Percentiles rank a stretch among this genome's conserved stretches.
Evolutionary conservation across 1,139 yeast genomes (phyloP).

Genomic region (Scheffersomyces parashehatae): DNA sequence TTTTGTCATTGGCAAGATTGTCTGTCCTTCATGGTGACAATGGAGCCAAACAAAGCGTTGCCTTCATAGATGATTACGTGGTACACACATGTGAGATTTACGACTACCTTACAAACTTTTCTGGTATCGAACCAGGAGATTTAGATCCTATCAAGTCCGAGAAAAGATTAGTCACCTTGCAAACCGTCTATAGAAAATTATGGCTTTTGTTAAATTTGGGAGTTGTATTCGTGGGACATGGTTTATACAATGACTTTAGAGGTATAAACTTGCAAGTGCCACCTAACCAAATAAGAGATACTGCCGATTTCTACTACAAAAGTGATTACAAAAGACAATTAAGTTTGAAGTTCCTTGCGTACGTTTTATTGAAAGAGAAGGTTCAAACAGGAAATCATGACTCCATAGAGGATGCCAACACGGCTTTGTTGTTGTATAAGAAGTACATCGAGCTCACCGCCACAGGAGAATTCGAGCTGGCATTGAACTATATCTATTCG

Average conservation of each 20-base stretch:
- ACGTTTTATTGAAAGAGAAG: constrained; percentile 67
- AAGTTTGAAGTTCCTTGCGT: constrained; percentile 87
- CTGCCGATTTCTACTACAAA: constrained; percentile 75
- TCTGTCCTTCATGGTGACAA: constrained; percentile 81
- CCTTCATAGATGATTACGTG: constrained; percentile 93
- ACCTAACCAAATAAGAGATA: constrained; percentile 79
- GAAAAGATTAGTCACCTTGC: constrained; percentile 74
- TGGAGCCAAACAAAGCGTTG: constrained; percentile 65
- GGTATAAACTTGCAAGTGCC: constrained; percentile 93
- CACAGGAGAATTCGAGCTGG: constrained; percentile 59
- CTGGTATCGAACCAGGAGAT: constrained; percentile 94
- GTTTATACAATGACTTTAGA: constrained; percentile 86
- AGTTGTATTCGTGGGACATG: constrained; percentile 94
- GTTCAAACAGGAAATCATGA: constrained; percentile 96
- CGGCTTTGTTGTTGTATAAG: constrained; percentile 78
- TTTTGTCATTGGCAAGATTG: constrained; percentile 80
- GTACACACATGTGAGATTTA: constrained; percentile 70
- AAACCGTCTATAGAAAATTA: constrained; percentile 81
- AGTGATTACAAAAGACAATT: constrained; percentile 71
- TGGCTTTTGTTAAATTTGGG: constrained; percentile 90
- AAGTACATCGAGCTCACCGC: constrained; percentile 64
- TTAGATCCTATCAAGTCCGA: constrained; percentile 69
- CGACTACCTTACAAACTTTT: constrained; percentile 85
- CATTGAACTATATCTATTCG: constrained; percentile 65
- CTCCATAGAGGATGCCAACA: constrained; percentile 92